Evolutionary conservation across 2,329 filamentous ascomycete genomes (phyloP).

Genomic region (Epichloe elymi): DNA sequence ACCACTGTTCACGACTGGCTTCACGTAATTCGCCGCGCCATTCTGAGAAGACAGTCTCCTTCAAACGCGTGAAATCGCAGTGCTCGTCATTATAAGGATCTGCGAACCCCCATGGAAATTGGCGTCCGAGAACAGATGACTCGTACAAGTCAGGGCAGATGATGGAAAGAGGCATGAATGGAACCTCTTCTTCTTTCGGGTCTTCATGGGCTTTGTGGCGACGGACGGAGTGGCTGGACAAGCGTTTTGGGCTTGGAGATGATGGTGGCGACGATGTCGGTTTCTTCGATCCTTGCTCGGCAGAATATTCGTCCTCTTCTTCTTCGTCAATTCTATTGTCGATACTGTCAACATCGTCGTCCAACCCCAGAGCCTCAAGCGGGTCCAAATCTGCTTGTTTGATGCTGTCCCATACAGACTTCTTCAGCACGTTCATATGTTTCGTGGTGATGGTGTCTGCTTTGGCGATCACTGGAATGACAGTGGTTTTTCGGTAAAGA

Average conservation of each 20-base stretch:
- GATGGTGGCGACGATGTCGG: conserved; percentile 18
- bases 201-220: conserved; percentile 34
- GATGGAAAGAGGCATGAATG: conserved; percentile 78
- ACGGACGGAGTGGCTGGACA: conserved; percentile 32
- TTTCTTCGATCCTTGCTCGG: conserved; percentile 11
- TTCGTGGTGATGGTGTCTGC: conserved; percentile 92
- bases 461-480: conserved; percentile 91
- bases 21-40: conserved; percentile 88
- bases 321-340: conserved; percentile 43
- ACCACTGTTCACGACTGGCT: conserved; percentile 84
- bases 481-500: conserved; percentile 84
- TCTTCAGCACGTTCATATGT: conserved; percentile 88
- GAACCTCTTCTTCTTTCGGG: conserved; percentile 38
- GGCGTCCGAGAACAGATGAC: conserved; percentile 63
- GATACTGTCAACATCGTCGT: conserved; percentile 56
- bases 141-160: conserved; percentile 91
- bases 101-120: conserved; percentile 94
- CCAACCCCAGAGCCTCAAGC: conserved; percentile 71
- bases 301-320: conserved; percentile 22
- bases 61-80: conserved; percentile 84
- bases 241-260: conserved; percentile 29
- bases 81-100: conserved; percentile 84
- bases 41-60: conserved; percentile 83
- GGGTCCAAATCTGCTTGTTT: conserved; percentile 80
- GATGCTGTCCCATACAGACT: conserved; percentile 76